Evolutionary conservation across 2,329 filamentous ascomycete species (phyloP).

Genomic region (Lachnum nothofagi): DNA sequence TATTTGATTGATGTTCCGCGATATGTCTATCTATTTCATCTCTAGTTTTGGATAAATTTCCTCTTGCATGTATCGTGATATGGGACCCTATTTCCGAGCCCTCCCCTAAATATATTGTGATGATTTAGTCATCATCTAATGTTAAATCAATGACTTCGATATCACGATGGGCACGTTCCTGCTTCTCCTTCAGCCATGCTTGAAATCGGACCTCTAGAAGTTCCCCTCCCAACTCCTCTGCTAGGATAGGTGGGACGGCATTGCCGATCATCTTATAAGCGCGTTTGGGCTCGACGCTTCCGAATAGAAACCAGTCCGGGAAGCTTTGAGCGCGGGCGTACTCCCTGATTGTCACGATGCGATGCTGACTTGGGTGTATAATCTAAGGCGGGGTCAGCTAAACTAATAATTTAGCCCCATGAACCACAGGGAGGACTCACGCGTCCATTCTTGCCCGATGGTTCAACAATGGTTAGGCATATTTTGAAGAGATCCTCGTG

Average conservation of each 20-base stretch:
- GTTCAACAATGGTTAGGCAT: background rate
- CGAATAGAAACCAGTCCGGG: constrained; percentile 14
- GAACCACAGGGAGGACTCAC: background rate
- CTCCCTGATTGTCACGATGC: constrained; percentile 14
- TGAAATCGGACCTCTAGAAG: constrained; percentile 4
- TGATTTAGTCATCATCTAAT: no score
- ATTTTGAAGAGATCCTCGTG: background rate
- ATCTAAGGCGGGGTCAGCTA: constrained; percentile 4
- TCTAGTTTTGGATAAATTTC: no score
- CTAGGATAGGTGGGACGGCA: constrained; percentile 14
- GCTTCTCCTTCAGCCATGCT: background rate
- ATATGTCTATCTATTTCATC: no score
- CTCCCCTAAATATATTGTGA: no score
- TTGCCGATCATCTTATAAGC: constrained; percentile 16
- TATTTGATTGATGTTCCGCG: no score
- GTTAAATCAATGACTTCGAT: no score
- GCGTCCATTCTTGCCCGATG: constrained; percentile 1
- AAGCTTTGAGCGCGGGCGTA: constrained; percentile 15
- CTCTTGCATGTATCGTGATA: no score
- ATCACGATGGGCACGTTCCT: background rate
- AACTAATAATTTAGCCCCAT: background rate
- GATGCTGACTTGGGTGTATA: constrained; percentile 14
- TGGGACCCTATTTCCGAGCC: no score
- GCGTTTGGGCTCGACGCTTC: background rate
- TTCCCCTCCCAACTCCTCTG: constrained; percentile 1